phyloP scores from a whole-genome alignment of 768 basidiomycete species.

The Lactifluus pinguis region DNA sequence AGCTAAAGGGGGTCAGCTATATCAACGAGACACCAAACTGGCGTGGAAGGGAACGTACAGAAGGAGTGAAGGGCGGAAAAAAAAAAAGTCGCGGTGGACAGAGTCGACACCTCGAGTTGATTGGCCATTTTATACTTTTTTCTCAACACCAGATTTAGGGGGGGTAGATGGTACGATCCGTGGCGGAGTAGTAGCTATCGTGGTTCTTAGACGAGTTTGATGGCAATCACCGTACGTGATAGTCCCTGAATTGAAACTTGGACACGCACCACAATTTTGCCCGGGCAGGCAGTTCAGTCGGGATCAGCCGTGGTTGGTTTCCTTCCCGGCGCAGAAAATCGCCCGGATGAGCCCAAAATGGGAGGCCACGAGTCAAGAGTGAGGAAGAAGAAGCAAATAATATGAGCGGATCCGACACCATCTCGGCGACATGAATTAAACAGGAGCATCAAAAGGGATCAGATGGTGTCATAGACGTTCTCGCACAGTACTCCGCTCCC shows the following conservation, averaged over 20 bases:
- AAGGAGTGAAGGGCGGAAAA: conserved; percentile 2
- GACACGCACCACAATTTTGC: background rate
- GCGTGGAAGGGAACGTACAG: background rate
- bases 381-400: background rate
- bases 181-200: background rate
- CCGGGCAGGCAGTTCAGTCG: background rate
- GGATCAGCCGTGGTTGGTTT: background rate
- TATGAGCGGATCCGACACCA: background rate
- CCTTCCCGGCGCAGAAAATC: background rate
- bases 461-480: background rate
- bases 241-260: background rate
- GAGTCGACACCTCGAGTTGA: background rate
- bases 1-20: background rate
- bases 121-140: conserved; percentile 8
- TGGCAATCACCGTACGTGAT: background rate
- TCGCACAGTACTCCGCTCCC: background rate
- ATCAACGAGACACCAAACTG: background rate
- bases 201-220: background rate
- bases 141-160: conserved; percentile 1
- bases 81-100: too few relatives aligned
- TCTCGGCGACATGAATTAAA: background rate
- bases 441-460: background rate
- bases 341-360: background rate
- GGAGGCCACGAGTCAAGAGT: background rate
- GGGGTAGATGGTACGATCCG: background rate